A percentile compares a stretch with the other conserved stretches of the same genome.
Conservation (phyloP, 2,329 filamentous ascomycete species). For the Colletotrichum sp. region DNA sequence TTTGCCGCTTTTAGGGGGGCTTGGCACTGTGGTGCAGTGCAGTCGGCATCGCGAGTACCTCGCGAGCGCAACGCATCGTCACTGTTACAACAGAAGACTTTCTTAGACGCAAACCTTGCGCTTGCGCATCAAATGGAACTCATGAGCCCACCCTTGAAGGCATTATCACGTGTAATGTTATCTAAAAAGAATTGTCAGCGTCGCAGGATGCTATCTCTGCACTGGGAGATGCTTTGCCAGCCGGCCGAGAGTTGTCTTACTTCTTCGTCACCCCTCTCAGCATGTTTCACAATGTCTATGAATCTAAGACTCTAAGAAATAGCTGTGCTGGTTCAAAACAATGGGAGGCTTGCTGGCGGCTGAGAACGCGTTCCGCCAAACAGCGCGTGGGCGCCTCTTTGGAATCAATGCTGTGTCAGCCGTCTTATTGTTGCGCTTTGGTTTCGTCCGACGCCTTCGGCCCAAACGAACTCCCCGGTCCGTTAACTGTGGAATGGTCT, state of each 20-base stretch:
- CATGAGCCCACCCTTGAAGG: not conserved
- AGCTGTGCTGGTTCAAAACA: not conserved
- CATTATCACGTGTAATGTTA: not conserved
- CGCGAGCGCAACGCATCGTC: not conserved
- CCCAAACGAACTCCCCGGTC: not conserved
- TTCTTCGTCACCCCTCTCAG: not conserved
- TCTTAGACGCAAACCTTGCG: not conserved
- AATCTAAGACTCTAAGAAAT: not conserved
- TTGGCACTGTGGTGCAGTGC: not conserved
- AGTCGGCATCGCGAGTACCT: not conserved
- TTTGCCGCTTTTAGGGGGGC: not conserved
- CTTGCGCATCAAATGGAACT: not conserved
- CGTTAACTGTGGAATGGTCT: not conserved
- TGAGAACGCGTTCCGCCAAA: not conserved
- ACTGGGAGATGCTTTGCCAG: not conserved
- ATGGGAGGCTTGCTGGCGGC: not conserved
- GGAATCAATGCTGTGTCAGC: not conserved
- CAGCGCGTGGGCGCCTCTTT: not conserved
- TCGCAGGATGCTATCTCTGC: not conserved
- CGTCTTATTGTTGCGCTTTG: not conserved
- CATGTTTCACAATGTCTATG: not conserved
- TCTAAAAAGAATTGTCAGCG: not conserved
- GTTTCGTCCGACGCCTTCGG: not conserved
- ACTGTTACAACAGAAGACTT: not conserved
- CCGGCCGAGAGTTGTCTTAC: not conserved